A percentile compares a stretch with the other conserved stretches of the same genome.
These are phyloP conservation scores for Posidonia australis DNA, from an alignment of 106 monocot species.

Conservation along the genomic window DNA sequence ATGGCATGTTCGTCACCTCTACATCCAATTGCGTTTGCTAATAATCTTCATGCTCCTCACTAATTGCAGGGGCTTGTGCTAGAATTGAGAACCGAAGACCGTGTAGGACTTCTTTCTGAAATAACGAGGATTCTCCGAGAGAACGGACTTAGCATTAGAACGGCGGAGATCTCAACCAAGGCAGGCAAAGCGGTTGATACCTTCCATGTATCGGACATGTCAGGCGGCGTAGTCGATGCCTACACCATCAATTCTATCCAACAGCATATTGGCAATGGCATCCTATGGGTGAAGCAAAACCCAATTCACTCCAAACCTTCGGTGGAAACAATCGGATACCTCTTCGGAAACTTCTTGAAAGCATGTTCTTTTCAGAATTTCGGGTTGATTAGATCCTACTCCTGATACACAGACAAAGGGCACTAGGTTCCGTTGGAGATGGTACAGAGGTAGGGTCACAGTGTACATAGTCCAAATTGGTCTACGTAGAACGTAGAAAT, in stretches of 20 bases:
- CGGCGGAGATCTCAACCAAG: conserved; percentile 41
- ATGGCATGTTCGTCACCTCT: too few species aligned
- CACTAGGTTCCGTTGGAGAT: neutral
- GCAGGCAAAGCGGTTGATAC: conserved; percentile 28
- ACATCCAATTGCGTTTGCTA: neutral
- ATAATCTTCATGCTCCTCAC: neutral
- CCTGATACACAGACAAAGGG: conserved; percentile 6
- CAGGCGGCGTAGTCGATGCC: neutral
- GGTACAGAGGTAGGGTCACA: neutral
- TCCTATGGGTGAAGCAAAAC: conserved; percentile 30
- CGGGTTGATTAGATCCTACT: conserved; percentile 29
- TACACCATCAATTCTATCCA: neutral
- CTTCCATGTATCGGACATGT: conserved; percentile 36
- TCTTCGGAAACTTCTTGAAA: conserved; percentile 30
- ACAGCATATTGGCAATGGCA: conserved; percentile 3
- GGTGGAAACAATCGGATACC: conserved; percentile 9
- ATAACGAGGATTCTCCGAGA: conserved; percentile 45
- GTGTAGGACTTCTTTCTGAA: conserved; percentile 48
- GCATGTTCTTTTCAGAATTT: conserved; percentile 36
- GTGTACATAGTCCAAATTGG: too few species aligned
- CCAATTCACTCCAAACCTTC: neutral
- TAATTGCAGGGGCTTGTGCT: conserved; percentile 29
- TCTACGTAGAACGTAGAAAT: too few species aligned
- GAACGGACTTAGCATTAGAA: conserved; percentile 29
- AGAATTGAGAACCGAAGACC: conserved; percentile 31